Conservation (phyloP, 2,329 filamentous ascomycete genomes). For the Ceratocystis albifundus region DNA sequence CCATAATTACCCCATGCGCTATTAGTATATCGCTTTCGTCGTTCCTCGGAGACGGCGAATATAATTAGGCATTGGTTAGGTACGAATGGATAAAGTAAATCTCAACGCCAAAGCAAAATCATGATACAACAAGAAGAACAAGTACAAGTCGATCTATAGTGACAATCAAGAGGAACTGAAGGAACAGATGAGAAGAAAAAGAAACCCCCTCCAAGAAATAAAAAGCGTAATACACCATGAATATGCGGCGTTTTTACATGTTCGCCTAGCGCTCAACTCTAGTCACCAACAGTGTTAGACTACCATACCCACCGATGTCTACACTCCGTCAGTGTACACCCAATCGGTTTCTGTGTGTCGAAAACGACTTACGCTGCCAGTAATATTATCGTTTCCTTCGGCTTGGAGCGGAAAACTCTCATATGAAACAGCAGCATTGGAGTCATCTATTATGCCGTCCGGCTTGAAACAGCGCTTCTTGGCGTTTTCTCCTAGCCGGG, state of each 20-base stretch:
- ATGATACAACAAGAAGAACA: not conserved
- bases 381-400: not conserved
- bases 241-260: too few species aligned
- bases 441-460: conserved; percentile 29
- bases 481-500: not conserved
- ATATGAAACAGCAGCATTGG: not conserved
- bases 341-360: conserved; percentile 33
- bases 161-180: not conserved
- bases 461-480: conserved; percentile 39
- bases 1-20: not conserved
- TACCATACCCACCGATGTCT: too few species aligned
- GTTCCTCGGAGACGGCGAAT: not conserved
- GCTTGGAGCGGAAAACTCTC: not conserved
- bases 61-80: not conserved
- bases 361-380: conserved; percentile 23
- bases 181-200: not conserved
- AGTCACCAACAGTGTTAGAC: too few species aligned
- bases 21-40: not conserved
- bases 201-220: not conserved
- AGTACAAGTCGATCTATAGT: not conserved
- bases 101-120: not conserved
- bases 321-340: conserved; percentile 32
- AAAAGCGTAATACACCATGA: not conserved
- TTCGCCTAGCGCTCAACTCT: too few species aligned
- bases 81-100: not conserved